Evolutionary conservation across 495 filamentous ascomycete genomes (phyloP).

Genomic region (Penicillium canariense): DNA sequence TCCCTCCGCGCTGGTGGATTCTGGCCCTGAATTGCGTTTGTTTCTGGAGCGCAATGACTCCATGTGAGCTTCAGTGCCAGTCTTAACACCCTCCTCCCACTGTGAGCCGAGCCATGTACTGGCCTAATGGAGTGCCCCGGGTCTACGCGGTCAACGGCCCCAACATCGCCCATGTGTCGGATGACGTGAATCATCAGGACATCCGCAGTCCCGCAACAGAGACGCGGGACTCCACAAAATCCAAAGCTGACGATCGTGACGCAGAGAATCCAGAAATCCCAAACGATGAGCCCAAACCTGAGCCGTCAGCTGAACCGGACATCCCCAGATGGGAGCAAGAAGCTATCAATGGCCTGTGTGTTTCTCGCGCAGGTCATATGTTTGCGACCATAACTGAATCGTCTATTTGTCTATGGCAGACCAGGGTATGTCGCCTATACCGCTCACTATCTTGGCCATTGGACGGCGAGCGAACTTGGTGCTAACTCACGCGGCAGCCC

Average conservation of each 20-base stretch:
- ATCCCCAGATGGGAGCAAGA: constrained; percentile 48
- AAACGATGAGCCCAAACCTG: constrained; percentile 9
- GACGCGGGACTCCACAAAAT: neutral
- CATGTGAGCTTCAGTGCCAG: constrained; percentile 35
- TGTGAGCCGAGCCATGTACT: constrained; percentile 74
- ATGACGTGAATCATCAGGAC: constrained; percentile 35
- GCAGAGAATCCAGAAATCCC: constrained; percentile 8
- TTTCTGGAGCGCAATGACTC: constrained; percentile 37
- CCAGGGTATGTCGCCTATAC: constrained; percentile 59
- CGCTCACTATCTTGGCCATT: neutral
- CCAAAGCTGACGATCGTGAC: constrained; percentile 5
- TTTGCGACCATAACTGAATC: constrained; percentile 86
- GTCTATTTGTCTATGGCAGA: constrained; percentile 90
- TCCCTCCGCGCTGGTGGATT: constrained; percentile 4
- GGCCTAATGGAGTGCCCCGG: constrained; percentile 87
- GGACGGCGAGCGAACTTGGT: constrained; percentile 3
- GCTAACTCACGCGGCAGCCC: constrained; percentile 58
- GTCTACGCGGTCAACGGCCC: constrained; percentile 77
- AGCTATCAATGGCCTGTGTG: constrained; percentile 69
- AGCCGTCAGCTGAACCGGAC: constrained; percentile 17
- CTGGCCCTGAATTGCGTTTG: neutral
- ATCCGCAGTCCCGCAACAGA: neutral
- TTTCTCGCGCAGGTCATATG: constrained; percentile 78
- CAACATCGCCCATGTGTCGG: constrained; percentile 34
- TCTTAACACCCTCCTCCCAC: constrained; percentile 24